A percentile compares a stretch with the other conserved stretches of the same genome.
Evolutionary conservation across 495 filamentous ascomycete genomes (phyloP).

Genomic region (Aspergillus steynii): DNA sequence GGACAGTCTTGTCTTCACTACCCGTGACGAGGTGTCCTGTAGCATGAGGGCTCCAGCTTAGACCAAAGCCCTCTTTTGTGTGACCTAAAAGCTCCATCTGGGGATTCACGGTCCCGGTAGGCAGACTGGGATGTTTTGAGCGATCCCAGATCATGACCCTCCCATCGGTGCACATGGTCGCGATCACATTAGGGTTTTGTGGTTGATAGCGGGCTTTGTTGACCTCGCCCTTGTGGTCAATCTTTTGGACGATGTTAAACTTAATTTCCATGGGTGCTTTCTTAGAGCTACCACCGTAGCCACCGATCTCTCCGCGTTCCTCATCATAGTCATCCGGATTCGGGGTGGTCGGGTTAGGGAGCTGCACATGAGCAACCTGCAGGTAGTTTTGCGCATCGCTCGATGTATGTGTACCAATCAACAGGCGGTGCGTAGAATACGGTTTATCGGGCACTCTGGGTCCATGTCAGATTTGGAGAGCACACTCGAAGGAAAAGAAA

Average conservation of each 20-base stretch:
- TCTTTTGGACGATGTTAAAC: conserved; percentile 90
- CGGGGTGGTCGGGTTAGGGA: conserved; percentile 75
- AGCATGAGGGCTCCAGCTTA: conserved; percentile 86
- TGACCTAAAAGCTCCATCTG: conserved; percentile 88
- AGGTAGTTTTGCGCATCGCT: conserved; percentile 86
- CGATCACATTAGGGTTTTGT: conserved; percentile 96
- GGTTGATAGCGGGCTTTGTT: conserved; percentile 98
- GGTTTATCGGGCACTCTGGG: conserved; percentile 74
- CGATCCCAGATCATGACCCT: conserved; percentile 91
- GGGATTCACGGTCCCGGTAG: conserved; percentile 68
- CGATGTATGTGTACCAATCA: conserved; percentile 94
- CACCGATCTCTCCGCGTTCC: conserved; percentile 87
- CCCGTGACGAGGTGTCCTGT: conserved; percentile 84
- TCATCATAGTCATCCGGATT: conserved; percentile 86
- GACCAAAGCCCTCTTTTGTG: conserved; percentile 86
- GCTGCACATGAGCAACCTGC: conserved; percentile 88
- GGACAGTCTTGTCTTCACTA: conserved; percentile 86
- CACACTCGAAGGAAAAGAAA: neutral
- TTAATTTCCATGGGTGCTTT: conserved; percentile 69
- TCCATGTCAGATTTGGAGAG: conserved; percentile 15
- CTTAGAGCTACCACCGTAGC: conserved; percentile 71
- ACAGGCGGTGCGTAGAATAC: conserved; percentile 82
- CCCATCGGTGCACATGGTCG: conserved; percentile 86
- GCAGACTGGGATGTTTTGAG: conserved; percentile 82
- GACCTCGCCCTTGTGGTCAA: conserved; percentile 94